Conservation (phyloP, 257 asterid species). For the Avicennia marina region DNA sequence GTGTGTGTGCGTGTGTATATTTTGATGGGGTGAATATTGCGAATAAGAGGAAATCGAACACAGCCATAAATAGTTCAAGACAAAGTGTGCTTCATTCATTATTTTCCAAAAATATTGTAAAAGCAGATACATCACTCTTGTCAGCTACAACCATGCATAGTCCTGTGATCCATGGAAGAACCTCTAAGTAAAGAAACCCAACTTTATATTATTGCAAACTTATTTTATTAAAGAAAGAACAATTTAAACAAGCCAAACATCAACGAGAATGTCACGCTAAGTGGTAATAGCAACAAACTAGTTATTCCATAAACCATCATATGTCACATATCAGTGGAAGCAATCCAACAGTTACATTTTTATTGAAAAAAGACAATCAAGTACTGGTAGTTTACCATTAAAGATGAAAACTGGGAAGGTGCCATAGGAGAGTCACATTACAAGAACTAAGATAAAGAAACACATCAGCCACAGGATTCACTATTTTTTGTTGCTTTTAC, state of each 20-base stretch:
- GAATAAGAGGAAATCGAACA: too few species aligned
- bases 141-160: neutral
- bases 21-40: too few species aligned
- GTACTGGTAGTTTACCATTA: slow-evolving; percentile 1
- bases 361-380: slow-evolving; percentile 1
- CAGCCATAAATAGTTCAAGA: too few species aligned
- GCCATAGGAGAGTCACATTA: slow-evolving; percentile 1
- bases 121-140: neutral
- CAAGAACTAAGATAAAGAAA: slow-evolving; percentile 7
- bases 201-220: neutral
- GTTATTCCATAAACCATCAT: slow-evolving; percentile 1
- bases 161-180: too few species aligned
- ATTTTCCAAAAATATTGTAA: neutral
- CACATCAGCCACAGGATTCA: slow-evolving; percentile 2
- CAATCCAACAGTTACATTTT: neutral
- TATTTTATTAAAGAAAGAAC: neutral
- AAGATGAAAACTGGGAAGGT: neutral
- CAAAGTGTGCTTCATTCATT: too few species aligned
- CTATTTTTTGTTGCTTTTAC: slow-evolving; percentile 69
- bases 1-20: too few species aligned
- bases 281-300: neutral
- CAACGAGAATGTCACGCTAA: neutral
- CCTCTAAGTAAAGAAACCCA: neutral
- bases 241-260: neutral
- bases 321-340: neutral